These are phyloP conservation scores for Plasmodium vivax DNA, from an alignment of 169 alveolate genomes.

Conservation along the genomic window DNA sequence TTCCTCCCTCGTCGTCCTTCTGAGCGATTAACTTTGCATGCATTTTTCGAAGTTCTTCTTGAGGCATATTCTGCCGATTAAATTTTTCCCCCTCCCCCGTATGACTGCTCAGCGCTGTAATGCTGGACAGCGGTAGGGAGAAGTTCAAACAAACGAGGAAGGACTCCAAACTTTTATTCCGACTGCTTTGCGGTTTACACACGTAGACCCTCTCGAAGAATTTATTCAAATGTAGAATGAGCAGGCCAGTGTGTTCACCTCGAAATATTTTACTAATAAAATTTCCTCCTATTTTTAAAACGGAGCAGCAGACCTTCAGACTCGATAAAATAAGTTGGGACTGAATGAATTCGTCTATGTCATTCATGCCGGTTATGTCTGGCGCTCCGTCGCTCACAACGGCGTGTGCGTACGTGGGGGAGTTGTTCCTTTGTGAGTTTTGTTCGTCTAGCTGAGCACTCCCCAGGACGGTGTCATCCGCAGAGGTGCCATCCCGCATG, in stretches of 20 bases:
- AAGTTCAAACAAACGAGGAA: constrained; percentile 89
- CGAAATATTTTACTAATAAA: constrained; percentile 97
- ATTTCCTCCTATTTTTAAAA: constrained; percentile 94
- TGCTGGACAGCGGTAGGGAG: constrained; percentile 33
- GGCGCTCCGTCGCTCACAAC: constrained; percentile 99
- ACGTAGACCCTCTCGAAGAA: constrained; percentile 87
- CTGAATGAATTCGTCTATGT: constrained; percentile 93
- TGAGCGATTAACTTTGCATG: constrained; percentile 15
- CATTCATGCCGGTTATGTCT: constrained; percentile 97
- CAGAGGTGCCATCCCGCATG: neutral
- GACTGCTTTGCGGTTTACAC: constrained; percentile 91
- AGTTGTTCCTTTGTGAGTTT: constrained; percentile 19
- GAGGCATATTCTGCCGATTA: neutral
- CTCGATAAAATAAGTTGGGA: constrained; percentile 95
- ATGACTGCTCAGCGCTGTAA: constrained; percentile 15
- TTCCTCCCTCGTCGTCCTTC: constrained; percentile 8
- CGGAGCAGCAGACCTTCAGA: constrained; percentile 89
- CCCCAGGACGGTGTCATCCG: neutral
- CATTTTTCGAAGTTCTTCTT: constrained; percentile 35
- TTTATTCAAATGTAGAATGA: constrained; percentile 79
- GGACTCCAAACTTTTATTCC: constrained; percentile 91
- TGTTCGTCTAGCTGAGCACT: neutral
- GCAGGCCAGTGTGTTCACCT: constrained; percentile 92
- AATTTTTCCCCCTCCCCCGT: neutral
- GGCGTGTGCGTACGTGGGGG: constrained; percentile 88